Percentiles rank a stretch among this genome's conserved stretches.
These are phyloP conservation scores for Aspergillus sojae DNA, from an alignment of 2,329 filamentous ascomycete species.

Conservation along the genomic window DNA sequence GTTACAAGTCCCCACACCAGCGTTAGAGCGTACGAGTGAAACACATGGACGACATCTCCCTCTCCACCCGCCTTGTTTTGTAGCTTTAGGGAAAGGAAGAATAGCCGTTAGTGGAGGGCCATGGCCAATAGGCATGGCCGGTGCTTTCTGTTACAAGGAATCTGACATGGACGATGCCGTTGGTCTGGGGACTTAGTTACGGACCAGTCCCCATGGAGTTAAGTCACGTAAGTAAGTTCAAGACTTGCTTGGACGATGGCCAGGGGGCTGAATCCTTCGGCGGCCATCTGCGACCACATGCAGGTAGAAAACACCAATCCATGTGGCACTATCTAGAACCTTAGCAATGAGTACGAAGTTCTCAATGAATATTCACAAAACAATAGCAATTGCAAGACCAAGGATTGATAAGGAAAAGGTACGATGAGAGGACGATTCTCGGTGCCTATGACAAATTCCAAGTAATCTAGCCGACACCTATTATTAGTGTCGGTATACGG, in stretches of 20 bases:
- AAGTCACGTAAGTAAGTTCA: neutral
- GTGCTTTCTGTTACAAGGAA: neutral
- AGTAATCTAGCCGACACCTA: neutral
- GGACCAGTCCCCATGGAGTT: neutral
- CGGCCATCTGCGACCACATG: neutral
- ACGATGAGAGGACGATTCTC: neutral
- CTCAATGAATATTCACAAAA: neutral
- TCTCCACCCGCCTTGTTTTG: conserved; percentile 2
- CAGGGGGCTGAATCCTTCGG: conserved; percentile 3
- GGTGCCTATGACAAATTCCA: neutral
- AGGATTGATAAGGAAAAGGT: neutral
- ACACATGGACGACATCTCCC: conserved; percentile 7
- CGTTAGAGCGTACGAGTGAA: conserved; percentile 10
- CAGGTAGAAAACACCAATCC: neutral
- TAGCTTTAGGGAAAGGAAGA: neutral
- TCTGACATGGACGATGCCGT: neutral
- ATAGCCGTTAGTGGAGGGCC: neutral
- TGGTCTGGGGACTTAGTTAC: neutral
- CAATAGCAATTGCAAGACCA: neutral
- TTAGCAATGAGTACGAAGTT: neutral
- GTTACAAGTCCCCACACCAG: neutral
- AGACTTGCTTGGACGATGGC: neutral
- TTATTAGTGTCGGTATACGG: neutral
- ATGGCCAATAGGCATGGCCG: neutral
- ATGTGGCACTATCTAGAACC: conserved; percentile 1